Evolutionary conservation across 352 stramenopile genomes (phyloP).

Genomic region (Lagenidium giganteum): DNA sequence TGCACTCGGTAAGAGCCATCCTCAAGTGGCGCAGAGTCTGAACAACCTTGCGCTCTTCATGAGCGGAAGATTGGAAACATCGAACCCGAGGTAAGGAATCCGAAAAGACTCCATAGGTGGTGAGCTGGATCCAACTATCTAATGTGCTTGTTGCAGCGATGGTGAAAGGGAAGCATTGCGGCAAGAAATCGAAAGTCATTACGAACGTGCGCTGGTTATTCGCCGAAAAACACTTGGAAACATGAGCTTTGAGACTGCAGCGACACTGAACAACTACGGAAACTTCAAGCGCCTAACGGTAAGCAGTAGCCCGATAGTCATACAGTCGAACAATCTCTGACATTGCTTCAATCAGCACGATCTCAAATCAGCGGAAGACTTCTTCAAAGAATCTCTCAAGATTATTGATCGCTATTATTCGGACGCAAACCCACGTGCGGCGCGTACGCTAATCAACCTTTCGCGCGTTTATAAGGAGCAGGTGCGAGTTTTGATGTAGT

Average conservation of each 20-base stretch:
- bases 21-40: conserved; percentile 56
- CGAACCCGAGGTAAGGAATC: conserved; percentile 34
- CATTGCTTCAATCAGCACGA: too few species aligned
- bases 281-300: conserved; percentile 73
- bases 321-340: too few species aligned
- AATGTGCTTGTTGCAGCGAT: background rate
- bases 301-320: background rate
- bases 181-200: conserved; percentile 51
- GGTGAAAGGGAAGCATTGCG: conserved; percentile 18
- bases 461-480: conserved; percentile 60
- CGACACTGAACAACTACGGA: conserved; percentile 76
- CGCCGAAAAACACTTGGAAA: conserved; percentile 59
- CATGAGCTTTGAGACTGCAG: conserved; percentile 69
- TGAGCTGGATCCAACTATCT: background rate
- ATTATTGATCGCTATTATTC: conserved; percentile 75
- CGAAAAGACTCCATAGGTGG: too few species aligned
- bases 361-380: conserved; percentile 48
- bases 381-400: conserved; percentile 71
- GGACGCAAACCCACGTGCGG: conserved; percentile 57
- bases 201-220: conserved; percentile 51
- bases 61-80: conserved; percentile 38
- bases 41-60: conserved; percentile 67
- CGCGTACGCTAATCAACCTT: conserved; percentile 68
- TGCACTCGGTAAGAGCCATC: conserved; percentile 42
- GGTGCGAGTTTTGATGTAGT: conserved; percentile 19